Percentiles rank a stretch among this genome's conserved stretches.
These are phyloP conservation scores for Lasiodiplodia sp. DNA, from an alignment of 2,329 filamentous ascomycete genomes.

Conservation along the genomic window DNA sequence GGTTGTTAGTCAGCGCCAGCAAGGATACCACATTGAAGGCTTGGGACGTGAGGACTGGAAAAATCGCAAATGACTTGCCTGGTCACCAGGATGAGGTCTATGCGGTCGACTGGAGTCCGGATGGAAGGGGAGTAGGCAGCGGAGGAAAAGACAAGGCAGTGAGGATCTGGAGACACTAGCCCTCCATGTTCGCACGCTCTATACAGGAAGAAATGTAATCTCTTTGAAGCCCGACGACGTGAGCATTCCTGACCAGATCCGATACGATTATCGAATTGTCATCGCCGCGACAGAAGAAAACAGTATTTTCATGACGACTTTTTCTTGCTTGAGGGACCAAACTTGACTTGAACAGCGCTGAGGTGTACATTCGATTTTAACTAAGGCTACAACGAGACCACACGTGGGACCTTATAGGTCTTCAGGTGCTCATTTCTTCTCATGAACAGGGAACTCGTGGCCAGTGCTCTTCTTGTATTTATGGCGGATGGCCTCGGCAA, in stretches of 20 bases:
- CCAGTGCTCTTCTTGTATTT: conserved; percentile 29
- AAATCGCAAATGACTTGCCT: conserved; percentile 81
- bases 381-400: neutral
- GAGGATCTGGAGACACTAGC: conserved; percentile 68
- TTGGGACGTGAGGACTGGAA: conserved; percentile 88
- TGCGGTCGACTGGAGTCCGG: conserved; percentile 92
- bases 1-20: conserved; percentile 84
- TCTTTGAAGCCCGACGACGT: neutral
- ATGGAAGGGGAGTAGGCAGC: conserved; percentile 86
- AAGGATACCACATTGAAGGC: conserved; percentile 95
- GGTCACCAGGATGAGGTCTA: conserved; percentile 94
- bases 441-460: conserved; percentile 26
- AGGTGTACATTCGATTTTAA: neutral
- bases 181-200: neutral
- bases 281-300: neutral
- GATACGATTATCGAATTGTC: neutral
- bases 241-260: neutral
- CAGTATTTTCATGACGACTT: neutral
- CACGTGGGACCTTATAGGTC: neutral
- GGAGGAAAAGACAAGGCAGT: conserved; percentile 89
- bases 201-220: neutral
- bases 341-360: neutral
- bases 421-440: conserved; percentile 15
- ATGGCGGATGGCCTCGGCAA: conserved; percentile 21
- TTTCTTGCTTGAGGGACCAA: neutral